Conservation (phyloP, 495 filamentous ascomycete species). For the Cercophora sp. region DNA sequence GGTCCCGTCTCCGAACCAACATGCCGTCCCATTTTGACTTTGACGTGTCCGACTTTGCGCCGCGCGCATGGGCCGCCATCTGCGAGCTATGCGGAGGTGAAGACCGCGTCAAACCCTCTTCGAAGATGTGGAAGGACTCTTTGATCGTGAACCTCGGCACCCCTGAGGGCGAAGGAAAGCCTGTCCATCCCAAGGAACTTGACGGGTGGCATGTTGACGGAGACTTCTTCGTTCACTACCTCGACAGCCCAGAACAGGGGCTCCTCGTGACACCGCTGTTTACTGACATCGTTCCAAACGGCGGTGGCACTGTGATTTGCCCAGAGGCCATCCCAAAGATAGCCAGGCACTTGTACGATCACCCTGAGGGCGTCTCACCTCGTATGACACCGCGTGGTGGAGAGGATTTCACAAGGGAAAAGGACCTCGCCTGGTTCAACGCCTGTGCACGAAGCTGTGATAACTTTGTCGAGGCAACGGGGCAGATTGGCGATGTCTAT, state of each 20-base stretch:
- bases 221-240: slow-evolving; percentile 72
- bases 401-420: slow-evolving; percentile 36
- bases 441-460: slow-evolving; percentile 39
- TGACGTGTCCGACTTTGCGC: slow-evolving; percentile 55
- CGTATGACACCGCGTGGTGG: slow-evolving; percentile 56
- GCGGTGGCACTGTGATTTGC: slow-evolving; percentile 67
- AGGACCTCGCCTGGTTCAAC: slow-evolving; percentile 51
- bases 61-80: slow-evolving; percentile 66
- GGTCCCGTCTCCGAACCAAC: slow-evolving; percentile 57
- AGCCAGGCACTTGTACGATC: slow-evolving; percentile 56
- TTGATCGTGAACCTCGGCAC: slow-evolving; percentile 73
- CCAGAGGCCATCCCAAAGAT: slow-evolving; percentile 54
- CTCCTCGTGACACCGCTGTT: slow-evolving; percentile 68
- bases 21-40: slow-evolving; percentile 60
- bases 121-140: slow-evolving; percentile 59
- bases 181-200: slow-evolving; percentile 48
- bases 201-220: slow-evolving; percentile 70
- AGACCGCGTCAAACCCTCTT: slow-evolving; percentile 48
- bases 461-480: slow-evolving; percentile 64
- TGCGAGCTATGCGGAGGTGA: slow-evolving; percentile 67
- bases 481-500: slow-evolving; percentile 62
- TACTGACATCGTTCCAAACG: slow-evolving; percentile 57
- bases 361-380: slow-evolving; percentile 67
- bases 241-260: slow-evolving; percentile 70
- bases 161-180: slow-evolving; percentile 47